phyloP scores from a whole-genome alignment of 169 alveolate genomes.

The Cryptosporidium muris region DNA sequence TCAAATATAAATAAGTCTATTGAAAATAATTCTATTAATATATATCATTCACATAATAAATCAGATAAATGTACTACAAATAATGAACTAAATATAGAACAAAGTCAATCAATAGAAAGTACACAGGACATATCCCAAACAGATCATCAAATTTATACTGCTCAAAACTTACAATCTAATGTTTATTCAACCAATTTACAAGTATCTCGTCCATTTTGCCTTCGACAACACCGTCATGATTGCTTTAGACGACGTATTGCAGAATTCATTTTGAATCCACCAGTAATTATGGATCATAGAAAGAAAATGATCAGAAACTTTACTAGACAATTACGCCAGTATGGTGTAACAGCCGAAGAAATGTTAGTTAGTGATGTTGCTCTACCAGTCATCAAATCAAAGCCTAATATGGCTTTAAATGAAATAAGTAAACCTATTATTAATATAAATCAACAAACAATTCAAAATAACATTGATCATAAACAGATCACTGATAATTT shows the following conservation, averaged over 20 bases:
- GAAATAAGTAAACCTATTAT: background rate
- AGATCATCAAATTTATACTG: background rate
- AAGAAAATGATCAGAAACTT: conserved; percentile 32
- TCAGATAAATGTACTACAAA: too few species aligned
- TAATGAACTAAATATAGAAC: background rate
- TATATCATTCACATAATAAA: too few species aligned
- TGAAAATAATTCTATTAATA: background rate
- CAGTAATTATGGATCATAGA: conserved; percentile 51
- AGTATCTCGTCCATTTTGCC: conserved; percentile 18
- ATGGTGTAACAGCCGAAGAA: conserved; percentile 64
- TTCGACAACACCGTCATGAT: conserved; percentile 50
- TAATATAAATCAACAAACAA: too few species aligned
- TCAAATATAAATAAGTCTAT: conserved; percentile 14
- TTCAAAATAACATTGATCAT: too few species aligned
- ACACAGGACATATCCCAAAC: background rate
- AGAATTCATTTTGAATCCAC: conserved; percentile 51
- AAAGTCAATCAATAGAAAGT: background rate
- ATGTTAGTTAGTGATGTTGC: conserved; percentile 42
- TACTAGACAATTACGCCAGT: conserved; percentile 31
- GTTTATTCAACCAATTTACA: background rate
- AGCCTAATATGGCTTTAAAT: conserved; percentile 3
- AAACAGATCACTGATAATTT: too few species aligned
- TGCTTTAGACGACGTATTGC: conserved; percentile 50
- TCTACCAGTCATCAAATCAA: conserved; percentile 37
- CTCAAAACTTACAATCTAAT: background rate